These are phyloP conservation scores for Phaeodactylum tricornutum DNA, from an alignment of 108 stramenopile species.

Conservation along the genomic window DNA sequence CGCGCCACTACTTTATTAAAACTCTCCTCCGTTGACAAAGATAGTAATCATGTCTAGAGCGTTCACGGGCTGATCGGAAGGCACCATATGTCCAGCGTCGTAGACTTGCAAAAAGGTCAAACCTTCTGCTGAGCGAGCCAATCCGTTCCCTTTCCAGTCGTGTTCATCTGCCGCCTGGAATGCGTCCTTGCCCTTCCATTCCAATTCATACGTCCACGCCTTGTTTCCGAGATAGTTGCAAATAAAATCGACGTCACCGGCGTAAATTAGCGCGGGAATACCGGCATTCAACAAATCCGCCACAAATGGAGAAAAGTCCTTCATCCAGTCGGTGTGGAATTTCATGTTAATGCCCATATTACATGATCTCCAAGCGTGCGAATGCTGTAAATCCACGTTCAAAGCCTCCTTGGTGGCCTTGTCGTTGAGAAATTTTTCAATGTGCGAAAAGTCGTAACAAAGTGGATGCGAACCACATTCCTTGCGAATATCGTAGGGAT, in stretches of 20 bases:
- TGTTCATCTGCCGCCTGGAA: constrained; percentile 74
- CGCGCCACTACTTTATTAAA: no score
- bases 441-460: constrained; percentile 90
- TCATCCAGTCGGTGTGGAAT: constrained; percentile 92
- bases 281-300: constrained; percentile 77
- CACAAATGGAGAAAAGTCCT: constrained; percentile 67
- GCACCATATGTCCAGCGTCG: constrained; percentile 90
- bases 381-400: constrained; percentile 48
- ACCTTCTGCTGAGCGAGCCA: constrained; percentile 54
- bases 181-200: constrained; percentile 74
- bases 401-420: constrained; percentile 71
- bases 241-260: constrained; percentile 96
- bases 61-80: constrained; percentile 82
- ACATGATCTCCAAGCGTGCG: constrained; percentile 63
- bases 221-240: constrained; percentile 95
- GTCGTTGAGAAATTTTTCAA: constrained; percentile 76
- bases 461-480: constrained; percentile 68
- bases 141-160: constrained; percentile 71
- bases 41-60: constrained; percentile 79
- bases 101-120: constrained; percentile 82
- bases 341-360: constrained; percentile 81
- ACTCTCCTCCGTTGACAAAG: constrained; percentile 43
- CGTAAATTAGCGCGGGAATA: constrained; percentile 87
- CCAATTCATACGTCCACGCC: constrained; percentile 86
- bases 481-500: constrained; percentile 93